Base-by-base conservation (phyloP, 1,139 yeast genomes). In the Yamadazyma friedrichii region DNA sequence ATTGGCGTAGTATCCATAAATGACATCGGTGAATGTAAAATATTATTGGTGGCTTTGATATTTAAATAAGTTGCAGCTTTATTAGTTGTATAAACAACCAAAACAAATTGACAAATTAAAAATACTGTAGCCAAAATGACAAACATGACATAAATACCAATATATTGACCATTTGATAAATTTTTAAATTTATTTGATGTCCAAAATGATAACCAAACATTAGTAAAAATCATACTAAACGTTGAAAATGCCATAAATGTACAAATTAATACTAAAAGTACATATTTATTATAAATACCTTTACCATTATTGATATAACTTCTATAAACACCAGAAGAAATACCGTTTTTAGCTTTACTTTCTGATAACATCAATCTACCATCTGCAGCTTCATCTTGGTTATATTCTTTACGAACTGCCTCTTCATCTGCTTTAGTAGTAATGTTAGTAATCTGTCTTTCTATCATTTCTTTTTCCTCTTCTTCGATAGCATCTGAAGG, bases 121-220 rank as follows among this genome's bases (percentile, higher is more conserved):
- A 76, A 59, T 3, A 68, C 32, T 27, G 51, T 70, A 9, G 61
- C 66, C 58, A 43, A 72, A 52, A 51, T 65, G 0, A 83, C 71
- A 52, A 83, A 74, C 72, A 80, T 64, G 38, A 82, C 78, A 53
- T 84, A 85, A 28, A 84, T 48, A 1, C 89, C 96, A 65, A 88
- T 85, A 60, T 89, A 89, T 47, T 78, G 76, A 4, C 76, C 74
- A 39, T 74, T 65, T 1, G 78, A 52, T 35, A 74, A 61, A 22
- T 58, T 54, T 2, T 53, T 44, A 54, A 84, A 88, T 58, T 78
- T 81, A 42, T 67, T 39, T 30, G 71, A 76, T 2, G 86, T 76
- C 97, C 97, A 89, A 61, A 79, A 89, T 1, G 96, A 82, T 46
- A 89, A 68, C 95, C 96, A 89, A 16, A 84, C 82, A 51, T 84